Evolutionary conservation across 768 basidiomycete species (phyloP).

Genomic region (Pleurotus djamor): DNA sequence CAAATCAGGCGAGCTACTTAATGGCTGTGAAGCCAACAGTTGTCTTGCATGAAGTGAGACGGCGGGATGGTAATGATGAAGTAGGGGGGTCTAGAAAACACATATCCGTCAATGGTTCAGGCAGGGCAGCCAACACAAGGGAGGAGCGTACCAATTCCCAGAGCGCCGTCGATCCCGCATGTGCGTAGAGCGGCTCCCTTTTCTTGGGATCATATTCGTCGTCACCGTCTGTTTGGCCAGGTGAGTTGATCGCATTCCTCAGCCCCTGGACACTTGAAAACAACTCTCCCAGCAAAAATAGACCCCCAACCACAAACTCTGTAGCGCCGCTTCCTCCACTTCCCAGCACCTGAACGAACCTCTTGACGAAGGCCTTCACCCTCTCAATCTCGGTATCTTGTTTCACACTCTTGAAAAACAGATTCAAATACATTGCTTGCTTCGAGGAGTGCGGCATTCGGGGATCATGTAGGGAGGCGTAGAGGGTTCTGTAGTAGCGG

Average conservation of each 20-base stretch:
- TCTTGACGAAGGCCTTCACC: slow-evolving; percentile 75
- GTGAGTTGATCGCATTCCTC: slow-evolving; percentile 33
- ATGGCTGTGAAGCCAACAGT: slow-evolving; percentile 65
- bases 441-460: slow-evolving; percentile 84
- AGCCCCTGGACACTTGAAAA: slow-evolving; percentile 41
- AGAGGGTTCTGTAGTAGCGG: slow-evolving; percentile 81
- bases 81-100: slow-evolving; percentile 63
- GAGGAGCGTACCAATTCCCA: slow-evolving; percentile 80
- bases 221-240: slow-evolving; percentile 9
- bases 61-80: slow-evolving; percentile 89
- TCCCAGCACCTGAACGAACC: slow-evolving; percentile 80
- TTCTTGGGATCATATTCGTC: slow-evolving; percentile 81
- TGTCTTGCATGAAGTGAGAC: slow-evolving; percentile 85
- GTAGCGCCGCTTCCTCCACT: slow-evolving; percentile 71
- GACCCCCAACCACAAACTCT: slow-evolving; percentile 86
- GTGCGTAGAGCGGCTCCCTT: slow-evolving; percentile 84
- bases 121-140: neutral
- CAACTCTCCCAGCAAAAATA: slow-evolving; percentile 89
- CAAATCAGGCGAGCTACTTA: slow-evolving; percentile 75
- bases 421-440: slow-evolving; percentile 95
- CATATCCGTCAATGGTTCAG: neutral
- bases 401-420: slow-evolving; percentile 90
- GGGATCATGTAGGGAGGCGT: slow-evolving; percentile 83
- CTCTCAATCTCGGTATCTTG: slow-evolving; percentile 54
- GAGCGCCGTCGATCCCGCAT: slow-evolving; percentile 74